phyloP scores from a whole-genome alignment of 352 stramenopile genomes.

The Elongisporangium prolatum region DNA sequence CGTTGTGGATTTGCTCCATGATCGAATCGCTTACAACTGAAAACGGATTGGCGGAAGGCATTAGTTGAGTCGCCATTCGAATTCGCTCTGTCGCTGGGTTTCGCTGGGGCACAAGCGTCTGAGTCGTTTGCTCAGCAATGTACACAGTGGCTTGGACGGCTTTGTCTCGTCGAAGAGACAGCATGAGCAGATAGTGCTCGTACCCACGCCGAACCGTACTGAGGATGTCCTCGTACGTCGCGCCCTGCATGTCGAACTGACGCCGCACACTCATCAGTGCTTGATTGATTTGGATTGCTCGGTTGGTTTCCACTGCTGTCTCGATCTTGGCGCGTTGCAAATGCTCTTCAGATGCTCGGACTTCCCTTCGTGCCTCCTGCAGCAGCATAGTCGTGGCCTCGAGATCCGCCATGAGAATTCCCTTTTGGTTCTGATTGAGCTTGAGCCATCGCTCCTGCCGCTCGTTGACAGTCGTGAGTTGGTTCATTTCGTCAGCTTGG shows the following conservation, averaged over 20 bases:
- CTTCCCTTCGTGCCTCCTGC: conserved; percentile 9
- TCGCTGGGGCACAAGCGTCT: conserved; percentile 62
- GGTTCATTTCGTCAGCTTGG: conserved; percentile 39
- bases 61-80: conserved; percentile 34
- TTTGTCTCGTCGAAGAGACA: conserved; percentile 48
- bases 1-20: conserved; percentile 58
- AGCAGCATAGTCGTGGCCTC: conserved; percentile 30
- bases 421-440: conserved; percentile 41
- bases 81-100: conserved; percentile 63
- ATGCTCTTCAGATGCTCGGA: conserved; percentile 13
- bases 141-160: conserved; percentile 52
- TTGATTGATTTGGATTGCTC: conserved; percentile 37
- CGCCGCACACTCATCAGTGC: conserved; percentile 27
- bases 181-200: conserved; percentile 57
- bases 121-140: conserved; percentile 24
- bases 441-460: conserved; percentile 33
- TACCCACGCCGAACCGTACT: conserved; percentile 51
- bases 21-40: conserved; percentile 26
- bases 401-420: conserved; percentile 43
- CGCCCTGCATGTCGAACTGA: conserved; percentile 48
- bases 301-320: conserved; percentile 40
- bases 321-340: conserved; percentile 37
- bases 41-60: conserved; percentile 27
- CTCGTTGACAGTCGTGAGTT: conserved; percentile 34
- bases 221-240: conserved; percentile 48